A percentile compares a stretch with the other conserved stretches of the same genome.
Conservation (phyloP, 1,139 yeast species). For the Candida sanyaensis region DNA sequence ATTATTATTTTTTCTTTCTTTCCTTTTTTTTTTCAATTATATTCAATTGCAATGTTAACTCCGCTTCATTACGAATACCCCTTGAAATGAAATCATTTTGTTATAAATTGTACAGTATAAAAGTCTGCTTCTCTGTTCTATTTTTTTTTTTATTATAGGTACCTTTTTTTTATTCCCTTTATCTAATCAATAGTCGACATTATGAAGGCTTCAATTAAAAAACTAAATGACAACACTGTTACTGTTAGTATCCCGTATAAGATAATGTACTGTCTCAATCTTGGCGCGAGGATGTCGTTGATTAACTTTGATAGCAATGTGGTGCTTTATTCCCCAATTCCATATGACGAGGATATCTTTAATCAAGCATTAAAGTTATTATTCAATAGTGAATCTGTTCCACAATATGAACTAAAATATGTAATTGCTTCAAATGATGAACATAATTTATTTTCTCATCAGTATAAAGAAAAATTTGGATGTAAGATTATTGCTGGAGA, state of each 20-base stretch:
- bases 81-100: too few relatives aligned
- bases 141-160: too few relatives aligned
- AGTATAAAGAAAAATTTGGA: constrained; percentile 12
- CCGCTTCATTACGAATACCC: too few relatives aligned
- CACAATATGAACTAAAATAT: constrained; percentile 8
- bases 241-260: constrained; percentile 8
- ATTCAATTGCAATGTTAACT: too few relatives aligned
- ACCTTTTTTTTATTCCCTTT: neutral
- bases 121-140: too few relatives aligned
- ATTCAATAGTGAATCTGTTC: neutral
- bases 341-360: constrained; percentile 36
- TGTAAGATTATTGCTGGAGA: constrained; percentile 9
- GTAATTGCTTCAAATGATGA: constrained; percentile 10
- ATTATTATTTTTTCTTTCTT: neutral
- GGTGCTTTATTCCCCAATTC: constrained; percentile 56
- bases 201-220: constrained; percentile 8
- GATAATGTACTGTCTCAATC: constrained; percentile 19
- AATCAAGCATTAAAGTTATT: constrained; percentile 7
- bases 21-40: neutral
- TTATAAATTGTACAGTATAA: too few relatives aligned
- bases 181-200: neutral
- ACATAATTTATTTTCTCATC: constrained; percentile 11
- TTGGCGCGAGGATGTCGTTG: constrained; percentile 58
- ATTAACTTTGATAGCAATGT: constrained; percentile 31
- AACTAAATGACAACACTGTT: constrained; percentile 9